phyloP scores from a whole-genome alignment of 163 green algal genomes.

The Scenedesmus sp. region DNA sequence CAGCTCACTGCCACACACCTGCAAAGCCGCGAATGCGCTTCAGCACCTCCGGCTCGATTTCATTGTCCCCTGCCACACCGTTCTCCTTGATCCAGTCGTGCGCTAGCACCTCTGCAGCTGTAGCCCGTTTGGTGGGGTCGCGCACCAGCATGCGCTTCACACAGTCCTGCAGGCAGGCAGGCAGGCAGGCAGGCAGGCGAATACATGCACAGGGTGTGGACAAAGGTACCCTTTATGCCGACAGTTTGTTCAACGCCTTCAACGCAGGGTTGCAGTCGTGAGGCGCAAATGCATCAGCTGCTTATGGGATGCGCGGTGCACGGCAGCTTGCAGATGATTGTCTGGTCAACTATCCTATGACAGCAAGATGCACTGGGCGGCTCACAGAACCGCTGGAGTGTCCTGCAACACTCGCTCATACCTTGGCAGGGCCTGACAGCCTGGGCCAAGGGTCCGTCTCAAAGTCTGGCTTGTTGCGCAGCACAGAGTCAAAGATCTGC shows the following conservation, averaged over 20 bases:
- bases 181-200: background rate
- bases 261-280: background rate
- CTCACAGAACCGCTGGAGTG: background rate
- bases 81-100: constrained; percentile 97
- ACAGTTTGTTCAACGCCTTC: no score
- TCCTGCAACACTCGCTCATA: background rate
- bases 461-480: constrained; percentile 94
- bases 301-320: no score
- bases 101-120: constrained; percentile 90
- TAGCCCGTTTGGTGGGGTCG: constrained; percentile 91
- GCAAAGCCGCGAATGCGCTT: constrained; percentile 92
- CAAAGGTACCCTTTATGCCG: no score
- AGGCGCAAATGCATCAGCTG: background rate
- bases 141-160: constrained; percentile 93
- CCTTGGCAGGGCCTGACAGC: constrained; percentile 78
- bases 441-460: constrained; percentile 90
- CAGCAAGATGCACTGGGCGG: no score
- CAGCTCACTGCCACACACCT: background rate
- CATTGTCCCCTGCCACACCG: constrained; percentile 87
- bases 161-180: constrained; percentile 83
- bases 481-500: constrained; percentile 93
- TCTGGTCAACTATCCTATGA: no score
- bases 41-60: constrained; percentile 94
- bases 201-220: background rate
- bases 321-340: no score